Conservation (phyloP, 2,329 filamentous ascomycete species). For the Didymella arachidicola region DNA sequence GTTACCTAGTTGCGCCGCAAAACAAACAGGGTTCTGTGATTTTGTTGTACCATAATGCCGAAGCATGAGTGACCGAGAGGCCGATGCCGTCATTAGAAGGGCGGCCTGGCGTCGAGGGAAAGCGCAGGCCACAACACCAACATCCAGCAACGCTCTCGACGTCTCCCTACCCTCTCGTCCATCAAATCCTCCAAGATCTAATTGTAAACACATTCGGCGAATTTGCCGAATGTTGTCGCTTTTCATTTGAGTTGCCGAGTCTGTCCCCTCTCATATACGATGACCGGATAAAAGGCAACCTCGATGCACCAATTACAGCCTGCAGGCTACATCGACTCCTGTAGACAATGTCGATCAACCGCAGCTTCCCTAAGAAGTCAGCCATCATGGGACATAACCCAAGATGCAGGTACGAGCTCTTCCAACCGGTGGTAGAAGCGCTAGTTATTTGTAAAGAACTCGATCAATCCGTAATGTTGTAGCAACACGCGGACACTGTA, state of each 20-base stretch:
- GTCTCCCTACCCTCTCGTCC: not conserved
- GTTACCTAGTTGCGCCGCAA: not conserved
- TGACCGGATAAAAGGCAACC: constrained; percentile 7
- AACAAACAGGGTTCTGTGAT: not conserved
- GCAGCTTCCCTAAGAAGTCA: constrained; percentile 5
- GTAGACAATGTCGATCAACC: constrained; percentile 3
- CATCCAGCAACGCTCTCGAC: not conserved
- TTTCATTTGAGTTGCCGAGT: not conserved
- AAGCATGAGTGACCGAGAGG: constrained; percentile 1
- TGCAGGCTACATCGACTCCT: not conserved
- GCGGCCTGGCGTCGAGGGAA: not conserved
- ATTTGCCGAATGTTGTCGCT: constrained; percentile 4
- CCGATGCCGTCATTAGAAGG: not conserved
- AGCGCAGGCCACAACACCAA: not conserved
- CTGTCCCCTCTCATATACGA: constrained; percentile 4
- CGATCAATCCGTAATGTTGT: not conserved
- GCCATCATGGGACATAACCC: not conserved
- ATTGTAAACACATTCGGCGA: not conserved
- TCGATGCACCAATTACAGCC: constrained; percentile 10
- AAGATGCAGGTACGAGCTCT: not conserved
- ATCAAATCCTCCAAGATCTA: not conserved
- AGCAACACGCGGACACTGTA: constrained; percentile 1
- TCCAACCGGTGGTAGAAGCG: not conserved
- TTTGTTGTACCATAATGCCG: not conserved
- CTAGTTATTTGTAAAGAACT: not conserved